Evolutionary conservation across 495 filamentous ascomycete species (phyloP), one percentile per base, ranked within the genome.

Genomic region (Thermochaetoides thermophila): DNA sequence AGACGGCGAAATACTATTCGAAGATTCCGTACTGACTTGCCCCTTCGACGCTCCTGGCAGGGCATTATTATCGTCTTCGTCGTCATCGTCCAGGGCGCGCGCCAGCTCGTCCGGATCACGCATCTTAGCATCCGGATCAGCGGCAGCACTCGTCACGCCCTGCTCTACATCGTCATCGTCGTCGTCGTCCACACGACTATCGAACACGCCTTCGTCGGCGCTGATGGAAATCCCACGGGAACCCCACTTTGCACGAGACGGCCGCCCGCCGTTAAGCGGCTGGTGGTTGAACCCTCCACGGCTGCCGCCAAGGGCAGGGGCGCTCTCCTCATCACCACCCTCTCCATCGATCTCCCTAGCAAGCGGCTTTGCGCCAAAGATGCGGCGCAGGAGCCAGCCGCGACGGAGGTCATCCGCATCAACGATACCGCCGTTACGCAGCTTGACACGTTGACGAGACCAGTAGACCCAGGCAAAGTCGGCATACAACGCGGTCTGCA

Each of bases 401-500:
- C 78, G 73, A 21, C 74, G 63, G 33, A 87, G 66, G 52, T 97
- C 89, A 27, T 95, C 87, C 5, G 75, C 76, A 48, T 97, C 89
- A n/a, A 97, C 82, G 12, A 96, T 68, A 3, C 83, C 85, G 36
- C 87, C 87, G 38, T 77, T 76, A 27, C 89, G 70, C 4, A 97
- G 76, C 71, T 95, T 95, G 45, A 97, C 86, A 21, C 84, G 71
- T 59, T 96, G 91, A 22, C 89, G 68, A 3, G 77, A 77, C 60
- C 79, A 94, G 61, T 97, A 97, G 1, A 97, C 84, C 85, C 86
- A 95, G 16, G 80, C 84, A 50, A 97, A 97, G 53, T 97, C 91
- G 42, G 85, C 49, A 52, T 96, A 95, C 32, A 96, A 71, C 2
- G 75, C 73, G 0, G 87, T 95, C 59, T 97, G 91, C 17, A 96